Percentiles rank a stretch among this genome's conserved stretches.
Conservation (phyloP, 164 flowering plant genomes). For the Liquidambar formosana region DNA sequence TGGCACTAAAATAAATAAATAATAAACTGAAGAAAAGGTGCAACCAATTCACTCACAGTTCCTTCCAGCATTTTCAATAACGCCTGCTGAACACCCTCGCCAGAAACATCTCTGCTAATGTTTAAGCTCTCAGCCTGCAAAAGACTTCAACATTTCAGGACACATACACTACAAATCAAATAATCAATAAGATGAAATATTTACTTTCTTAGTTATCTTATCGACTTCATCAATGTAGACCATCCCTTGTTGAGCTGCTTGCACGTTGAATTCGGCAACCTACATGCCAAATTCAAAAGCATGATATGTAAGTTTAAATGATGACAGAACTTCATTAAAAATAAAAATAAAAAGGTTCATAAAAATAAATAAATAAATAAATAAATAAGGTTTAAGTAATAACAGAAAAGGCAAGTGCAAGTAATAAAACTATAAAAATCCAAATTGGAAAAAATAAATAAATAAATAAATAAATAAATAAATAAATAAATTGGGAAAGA, state of each 20-base stretch:
- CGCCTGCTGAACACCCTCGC: constrained; percentile 99
- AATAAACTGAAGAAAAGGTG: background rate
- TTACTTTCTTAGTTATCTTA: constrained; percentile 96
- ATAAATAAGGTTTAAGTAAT: no score
- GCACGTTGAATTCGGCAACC: constrained; percentile 96
- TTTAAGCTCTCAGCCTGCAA: constrained; percentile 87
- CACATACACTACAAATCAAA: background rate
- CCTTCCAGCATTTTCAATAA: constrained; percentile 97
- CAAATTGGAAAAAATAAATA: background rate
- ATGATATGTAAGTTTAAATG: background rate
- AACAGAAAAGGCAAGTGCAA: no score
- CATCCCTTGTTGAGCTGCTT: constrained; percentile 99
- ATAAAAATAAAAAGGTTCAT: no score
- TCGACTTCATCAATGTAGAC: constrained; percentile 99
- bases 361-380: no score
- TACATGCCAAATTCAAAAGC: constrained; percentile 26
- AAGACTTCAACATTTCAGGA: constrained; percentile 1
- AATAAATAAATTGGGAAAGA: no score
- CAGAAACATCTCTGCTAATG: constrained; percentile 97
- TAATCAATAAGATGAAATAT: background rate
- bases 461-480: no score
- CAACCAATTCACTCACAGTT: constrained; percentile 67
- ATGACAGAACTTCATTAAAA: background rate
- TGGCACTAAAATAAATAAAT: background rate
- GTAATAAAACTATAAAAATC: background rate